Evolutionary conservation across 768 basidiomycete genomes (phyloP), one percentile per base, ranked within the genome.

Genomic region (Clitopilus passeckerianus): DNA sequence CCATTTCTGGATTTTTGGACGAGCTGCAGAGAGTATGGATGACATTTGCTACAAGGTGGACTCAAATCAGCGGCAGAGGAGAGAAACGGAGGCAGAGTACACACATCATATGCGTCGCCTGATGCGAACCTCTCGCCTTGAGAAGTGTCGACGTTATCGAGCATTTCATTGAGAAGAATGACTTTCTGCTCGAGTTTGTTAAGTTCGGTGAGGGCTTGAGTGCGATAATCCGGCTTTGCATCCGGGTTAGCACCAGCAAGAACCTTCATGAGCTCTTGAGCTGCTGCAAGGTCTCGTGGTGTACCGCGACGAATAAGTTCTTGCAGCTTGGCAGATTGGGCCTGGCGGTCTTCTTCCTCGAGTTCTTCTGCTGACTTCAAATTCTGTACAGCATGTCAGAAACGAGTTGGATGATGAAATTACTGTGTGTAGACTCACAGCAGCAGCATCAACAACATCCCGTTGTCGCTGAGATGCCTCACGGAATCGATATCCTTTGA

Each of bases 1-100:
- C 96, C 97, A 98, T 67, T 94, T 96, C 73, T 99, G 97, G 50
- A 98, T 83, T 76, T 91, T 98, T 0, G 97, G 97, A 53, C 95
- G 83, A 1, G 95, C 95, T 50, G 82, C 81, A 27, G 77, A 79
- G 14, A 97, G 83, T 37, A 96, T 86, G 0, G 84, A 75, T 0
- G 96, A 90, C 1, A 98, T 94, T 87, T 99, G 97, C 89, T 93
- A 66, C 30, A 50, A n/a, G 3, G 20, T n/a, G 22, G 46, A 30
- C 4, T 30, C 27, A 30, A 7, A 30, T 30, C 7, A 30, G 27
- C 7, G 7, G 7, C 7, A 30, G 27, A 30, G 27, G 27, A 30
- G 27, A 30, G 27, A 30, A 30, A 30, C 4, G 27, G 3, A 30
- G 27, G 27, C 4, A 50, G 5, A 22, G 12, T 6, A 79, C 87